phyloP scores from a whole-genome alignment of 345 rosid genomes.

The Acer saccharum region DNA sequence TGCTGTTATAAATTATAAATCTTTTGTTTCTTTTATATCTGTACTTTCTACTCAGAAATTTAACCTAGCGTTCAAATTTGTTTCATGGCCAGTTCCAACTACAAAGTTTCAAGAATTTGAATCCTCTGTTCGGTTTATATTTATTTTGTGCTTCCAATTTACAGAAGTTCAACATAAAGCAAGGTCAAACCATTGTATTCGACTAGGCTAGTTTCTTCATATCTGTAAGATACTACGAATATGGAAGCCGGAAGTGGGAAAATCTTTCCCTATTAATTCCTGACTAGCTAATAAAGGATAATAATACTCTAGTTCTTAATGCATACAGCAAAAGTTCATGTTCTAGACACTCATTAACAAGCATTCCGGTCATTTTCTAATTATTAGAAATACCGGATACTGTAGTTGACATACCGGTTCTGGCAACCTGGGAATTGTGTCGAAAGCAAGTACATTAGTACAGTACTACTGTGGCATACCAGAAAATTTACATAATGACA shows the following conservation, averaged over 20 bases:
- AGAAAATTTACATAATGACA: not conserved
- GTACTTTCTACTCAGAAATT: not conserved
- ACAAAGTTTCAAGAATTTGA: not conserved
- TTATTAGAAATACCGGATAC: not conserved
- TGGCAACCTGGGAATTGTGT: not conserved
- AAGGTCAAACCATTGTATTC: too few relatives aligned
- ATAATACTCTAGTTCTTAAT: not conserved
- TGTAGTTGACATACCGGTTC: not conserved
- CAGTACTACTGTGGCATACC: not conserved
- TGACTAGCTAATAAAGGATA: not conserved
- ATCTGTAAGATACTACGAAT: not conserved
- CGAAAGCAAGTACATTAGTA: not conserved
- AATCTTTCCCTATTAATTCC: not conserved
- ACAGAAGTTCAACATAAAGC: too few relatives aligned
- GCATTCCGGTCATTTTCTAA: not conserved
- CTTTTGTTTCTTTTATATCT: constrained; percentile 10
- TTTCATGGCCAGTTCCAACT: too few relatives aligned
- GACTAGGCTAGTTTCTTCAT: not conserved
- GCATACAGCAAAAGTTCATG: not conserved
- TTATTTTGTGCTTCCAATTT: not conserved
- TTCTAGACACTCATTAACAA: not conserved
- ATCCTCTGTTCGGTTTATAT: not conserved
- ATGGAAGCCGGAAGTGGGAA: not conserved
- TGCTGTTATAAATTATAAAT: constrained; percentile 8
- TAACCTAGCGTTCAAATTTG: not conserved